Evolutionary conservation across 2,329 filamentous ascomycete genomes (phyloP), one percentile per base, ranked within the genome.

Genomic region (Cercospora zeina): DNA sequence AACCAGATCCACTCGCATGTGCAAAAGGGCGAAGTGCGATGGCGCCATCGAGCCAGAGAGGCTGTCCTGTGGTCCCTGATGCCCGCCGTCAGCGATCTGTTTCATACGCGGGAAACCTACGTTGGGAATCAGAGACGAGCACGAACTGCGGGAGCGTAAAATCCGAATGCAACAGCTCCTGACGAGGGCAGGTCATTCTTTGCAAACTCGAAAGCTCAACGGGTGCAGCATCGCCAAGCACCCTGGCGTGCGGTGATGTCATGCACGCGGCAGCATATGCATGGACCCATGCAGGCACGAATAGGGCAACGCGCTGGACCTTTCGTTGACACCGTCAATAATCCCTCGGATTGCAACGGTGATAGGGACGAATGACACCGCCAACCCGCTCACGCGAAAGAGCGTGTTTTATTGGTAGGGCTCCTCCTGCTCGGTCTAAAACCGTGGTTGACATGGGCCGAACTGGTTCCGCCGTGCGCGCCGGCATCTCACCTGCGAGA

Each of bases 371-470:
- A 59, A 62, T 62, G 39, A 54, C n/a, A 42, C 33, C 16, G 50
- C 19, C 45, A 56, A 31, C 30, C 47, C 37, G 50, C 42, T 42
- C 36, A 31, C 61, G 51, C 21, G 27, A 27, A 55, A 31, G 34
- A 27, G 47, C 50, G 59, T 47, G 19, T 21, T 33, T 54, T 24
- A 61, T 62, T 58, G 59, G 59, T 45, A 58, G 36, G 37, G 58
- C 47, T 51, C 49, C 34, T 58, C 55, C 50, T 59, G 55, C 61
- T 59, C 55, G 49, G 45, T 36, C 56, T 47, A 36, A 45, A 55
- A 59, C 55, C 54, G 24, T 54, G 47, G 21, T 34, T 30, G 49
- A 42, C 50, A 30, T 56, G 57, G 47, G 16, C 64, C 64, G 64
- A 65, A 36, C 27, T 63, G 58, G 24, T 49, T 59, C 49, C 63